A percentile compares a stretch with the other conserved stretches of the same genome.
Evolutionary conservation across 2,329 filamentous ascomycete genomes (phyloP).

Genomic region (Beauveria varroae): DNA sequence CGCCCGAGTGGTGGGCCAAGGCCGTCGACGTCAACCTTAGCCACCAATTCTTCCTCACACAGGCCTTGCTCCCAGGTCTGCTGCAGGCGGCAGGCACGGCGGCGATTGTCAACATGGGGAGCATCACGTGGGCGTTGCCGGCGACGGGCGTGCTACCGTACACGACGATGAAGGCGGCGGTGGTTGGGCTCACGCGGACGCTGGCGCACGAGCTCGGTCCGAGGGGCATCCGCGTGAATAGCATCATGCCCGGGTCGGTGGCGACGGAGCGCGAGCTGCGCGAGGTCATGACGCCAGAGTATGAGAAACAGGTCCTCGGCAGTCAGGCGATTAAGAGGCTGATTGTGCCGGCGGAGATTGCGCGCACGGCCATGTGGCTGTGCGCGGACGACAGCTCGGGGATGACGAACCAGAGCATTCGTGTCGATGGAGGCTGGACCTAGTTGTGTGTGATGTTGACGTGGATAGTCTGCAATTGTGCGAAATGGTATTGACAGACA

Average conservation of each 20-base stretch:
- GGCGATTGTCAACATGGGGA: constrained; percentile 49
- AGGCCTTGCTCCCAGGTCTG: constrained; percentile 64
- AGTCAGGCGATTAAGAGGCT: constrained; percentile 36
- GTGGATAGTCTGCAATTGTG: too few species aligned
- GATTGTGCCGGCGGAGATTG: constrained; percentile 35
- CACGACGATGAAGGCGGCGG: constrained; percentile 52
- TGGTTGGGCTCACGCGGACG: constrained; percentile 52
- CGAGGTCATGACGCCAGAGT: constrained; percentile 35
- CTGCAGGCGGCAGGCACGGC: constrained; percentile 57
- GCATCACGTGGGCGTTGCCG: constrained; percentile 43
- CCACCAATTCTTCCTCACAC: constrained; percentile 57
- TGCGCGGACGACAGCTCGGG: constrained; percentile 38
- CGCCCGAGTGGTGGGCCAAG: constrained; percentile 28
- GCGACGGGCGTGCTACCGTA: constrained; percentile 47
- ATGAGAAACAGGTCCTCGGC: constrained; percentile 28
- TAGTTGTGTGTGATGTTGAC: constrained; percentile 29
- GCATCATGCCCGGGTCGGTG: constrained; percentile 41
- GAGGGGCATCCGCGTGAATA: constrained; percentile 42
- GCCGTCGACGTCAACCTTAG: constrained; percentile 33
- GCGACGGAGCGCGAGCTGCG: constrained; percentile 37
- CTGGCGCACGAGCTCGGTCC: constrained; percentile 50
- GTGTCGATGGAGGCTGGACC: constrained; percentile 26
- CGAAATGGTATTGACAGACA: too few species aligned
- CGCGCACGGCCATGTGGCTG: constrained; percentile 37
- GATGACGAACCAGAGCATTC: constrained; percentile 34